A percentile compares a stretch with the other conserved stretches of the same genome.
Evolutionary conservation across 169 alveolate genomes (phyloP).

Genomic region (Haemoproteus tartakovskyi): DNA sequence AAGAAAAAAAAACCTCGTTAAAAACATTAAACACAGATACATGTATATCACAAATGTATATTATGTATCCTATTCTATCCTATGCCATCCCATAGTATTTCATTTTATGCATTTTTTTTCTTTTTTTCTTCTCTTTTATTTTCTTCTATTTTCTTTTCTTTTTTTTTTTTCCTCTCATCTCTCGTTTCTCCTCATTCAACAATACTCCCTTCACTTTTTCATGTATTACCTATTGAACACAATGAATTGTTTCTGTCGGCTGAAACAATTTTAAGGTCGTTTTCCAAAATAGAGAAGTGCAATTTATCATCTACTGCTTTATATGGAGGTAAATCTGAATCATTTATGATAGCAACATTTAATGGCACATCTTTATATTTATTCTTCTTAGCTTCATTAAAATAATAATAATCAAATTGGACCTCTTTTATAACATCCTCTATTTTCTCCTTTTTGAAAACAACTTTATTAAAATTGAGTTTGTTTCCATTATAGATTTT

Average conservation of each 20-base stretch:
- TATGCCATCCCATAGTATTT: no score
- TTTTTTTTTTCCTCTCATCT: no score
- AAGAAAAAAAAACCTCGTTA: no score
- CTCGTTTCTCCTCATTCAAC: no score
- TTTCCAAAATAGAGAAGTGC: constrained; percentile 83
- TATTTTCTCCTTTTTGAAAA: constrained; percentile 77
- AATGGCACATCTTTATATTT: constrained; percentile 78
- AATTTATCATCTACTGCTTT: constrained; percentile 72
- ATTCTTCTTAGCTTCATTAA: constrained; percentile 74
- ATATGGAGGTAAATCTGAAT: constrained; percentile 69
- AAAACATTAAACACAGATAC: no score
- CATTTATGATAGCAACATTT: constrained; percentile 69
- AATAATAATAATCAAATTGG: constrained; percentile 79
- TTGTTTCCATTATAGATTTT: constrained; percentile 59
- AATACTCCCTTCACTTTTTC: no score
- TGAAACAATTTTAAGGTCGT: constrained; percentile 82
- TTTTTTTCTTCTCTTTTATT: no score
- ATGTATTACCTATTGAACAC: constrained; percentile 67
- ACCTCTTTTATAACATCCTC: constrained; percentile 78
- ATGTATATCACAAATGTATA: no score
- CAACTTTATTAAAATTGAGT: constrained; percentile 69
- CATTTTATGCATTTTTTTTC: no score
- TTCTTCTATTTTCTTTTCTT: no score
- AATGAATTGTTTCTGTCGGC: constrained; percentile 67
- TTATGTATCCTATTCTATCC: no score